Base-by-base conservation (phyloP, 2,329 filamentous ascomycete genomes). In the Shiraia bambusicola region DNA sequence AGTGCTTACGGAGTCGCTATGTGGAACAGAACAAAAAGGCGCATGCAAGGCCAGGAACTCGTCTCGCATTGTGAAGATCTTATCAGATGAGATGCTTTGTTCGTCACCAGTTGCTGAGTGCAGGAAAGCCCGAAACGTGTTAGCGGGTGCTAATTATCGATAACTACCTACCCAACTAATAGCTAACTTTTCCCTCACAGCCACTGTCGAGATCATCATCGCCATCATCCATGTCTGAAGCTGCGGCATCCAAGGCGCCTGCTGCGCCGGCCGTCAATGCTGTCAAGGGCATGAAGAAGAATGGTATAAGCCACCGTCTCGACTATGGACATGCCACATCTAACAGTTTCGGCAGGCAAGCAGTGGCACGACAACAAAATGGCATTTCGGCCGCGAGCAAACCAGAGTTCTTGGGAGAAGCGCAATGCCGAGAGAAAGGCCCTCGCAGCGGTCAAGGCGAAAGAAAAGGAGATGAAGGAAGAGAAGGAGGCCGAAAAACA, bases 401-500 rank as follows among this genome's bases (percentile, higher is more conserved):
- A 91, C 17, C 79, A 90, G 56, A 87, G 82, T 2, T 83, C 88
- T 1, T 97, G 86, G 67, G 83, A 85, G 55, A 86, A 89, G 70
- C 84, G 92, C 38, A 74, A 81, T 32, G 83, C 85, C 56, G 78
- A 84, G 48, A 82, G 89, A 37, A 80, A 83, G 49, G 79, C 83
- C 6, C 78, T 84, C 58, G 79, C 81, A 10, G 82, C 88, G n/a
- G 81, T 87, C 58, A 97, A 96, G 74, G 88, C 89, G 26, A 90
- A 89, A 63, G 93, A 97, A 73, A 91, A 88, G 71, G 90, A 96
- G 70, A 83, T 98, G 82, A 68, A 92, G 75, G 88, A 90, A 0
- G 93, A 96, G 74, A 96, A 95, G 72, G 90, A 95, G 66, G 81
- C 86, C n/a, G 86, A 86, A 69, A 80, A 89, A 72, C 77, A 92